These are phyloP conservation scores for Endotrypanum monterogeii DNA, from an alignment of 208 protist genomes.

Conservation along the genomic window DNA sequence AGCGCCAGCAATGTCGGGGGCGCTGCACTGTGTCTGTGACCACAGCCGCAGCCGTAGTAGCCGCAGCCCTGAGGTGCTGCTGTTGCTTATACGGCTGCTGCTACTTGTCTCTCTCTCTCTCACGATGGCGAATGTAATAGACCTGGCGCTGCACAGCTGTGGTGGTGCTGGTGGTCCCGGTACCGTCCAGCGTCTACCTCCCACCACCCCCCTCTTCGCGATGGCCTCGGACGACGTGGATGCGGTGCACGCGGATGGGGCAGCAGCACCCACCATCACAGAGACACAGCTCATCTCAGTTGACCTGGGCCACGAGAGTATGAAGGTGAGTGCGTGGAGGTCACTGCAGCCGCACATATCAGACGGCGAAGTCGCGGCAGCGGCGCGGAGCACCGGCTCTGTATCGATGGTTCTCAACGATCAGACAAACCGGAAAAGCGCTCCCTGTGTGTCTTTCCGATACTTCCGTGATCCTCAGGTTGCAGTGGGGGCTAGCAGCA, in stretches of 20 bases:
- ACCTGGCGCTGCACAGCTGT: neutral
- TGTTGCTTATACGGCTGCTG: no score
- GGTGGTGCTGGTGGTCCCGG: neutral
- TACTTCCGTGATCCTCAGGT: conserved; percentile 30
- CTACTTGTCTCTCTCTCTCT: no score
- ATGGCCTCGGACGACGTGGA: neutral
- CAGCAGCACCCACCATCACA: conserved; percentile 9
- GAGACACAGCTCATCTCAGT: conserved; percentile 62
- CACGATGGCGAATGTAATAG: no score
- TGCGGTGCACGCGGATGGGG: neutral
- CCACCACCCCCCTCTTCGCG: neutral
- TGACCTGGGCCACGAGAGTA: conserved; percentile 53
- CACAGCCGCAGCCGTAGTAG: no score
- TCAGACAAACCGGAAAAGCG: conserved; percentile 92
- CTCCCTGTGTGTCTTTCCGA: conserved; percentile 86
- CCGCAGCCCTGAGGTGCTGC: no score
- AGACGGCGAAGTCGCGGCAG: conserved; percentile 5
- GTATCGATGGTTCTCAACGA: conserved; percentile 93
- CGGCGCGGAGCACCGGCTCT: conserved; percentile 8
- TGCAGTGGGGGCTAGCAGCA: neutral
- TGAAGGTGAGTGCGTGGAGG: conserved; percentile 29
- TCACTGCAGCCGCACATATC: conserved; percentile 16
- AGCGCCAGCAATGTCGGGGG: no score
- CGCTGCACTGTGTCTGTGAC: no score
- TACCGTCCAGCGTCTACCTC: neutral